Evolutionary conservation across 2,329 filamentous ascomycete genomes (phyloP).

Genomic region (Colletotrichum sansevieriae): DNA sequence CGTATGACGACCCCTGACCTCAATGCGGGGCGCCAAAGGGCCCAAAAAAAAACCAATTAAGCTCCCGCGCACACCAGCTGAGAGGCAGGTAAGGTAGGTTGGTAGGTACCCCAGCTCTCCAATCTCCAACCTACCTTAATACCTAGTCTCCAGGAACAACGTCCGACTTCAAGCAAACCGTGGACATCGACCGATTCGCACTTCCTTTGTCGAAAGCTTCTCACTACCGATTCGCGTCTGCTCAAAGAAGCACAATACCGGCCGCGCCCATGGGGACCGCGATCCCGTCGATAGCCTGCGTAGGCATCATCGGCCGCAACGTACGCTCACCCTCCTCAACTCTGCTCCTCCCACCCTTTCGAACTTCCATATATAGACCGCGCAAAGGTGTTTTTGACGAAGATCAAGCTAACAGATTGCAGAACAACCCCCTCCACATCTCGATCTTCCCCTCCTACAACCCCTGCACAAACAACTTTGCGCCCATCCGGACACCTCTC

Average conservation of each 20-base stretch:
- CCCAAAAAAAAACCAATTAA: slow-evolving; percentile 38
- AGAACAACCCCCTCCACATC: slow-evolving; percentile 98
- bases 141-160: background rate
- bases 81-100: slow-evolving; percentile 17
- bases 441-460: slow-evolving; percentile 86
- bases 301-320: slow-evolving; percentile 94
- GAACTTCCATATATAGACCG: background rate
- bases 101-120: slow-evolving; percentile 31
- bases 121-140: slow-evolving; percentile 22
- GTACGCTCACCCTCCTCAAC: slow-evolving; percentile 62
- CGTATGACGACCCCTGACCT: slow-evolving; percentile 11
- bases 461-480: slow-evolving; percentile 63
- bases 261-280: slow-evolving; percentile 65
- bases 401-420: slow-evolving; percentile 39
- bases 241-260: slow-evolving; percentile 10
- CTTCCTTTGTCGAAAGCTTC: background rate
- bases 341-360: slow-evolving; percentile 1
- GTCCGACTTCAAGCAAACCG: slow-evolving; percentile 1
- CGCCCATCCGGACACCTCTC: slow-evolving; percentile 77
- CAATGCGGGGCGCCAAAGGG: slow-evolving; percentile 30
- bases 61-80: slow-evolving; percentile 32
- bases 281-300: slow-evolving; percentile 87
- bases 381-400: background rate
- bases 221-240: background rate
- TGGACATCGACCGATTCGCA: background rate